Conservation (phyloP, 192 early-diverging fungal species). For the Thamnidium elegans region DNA sequence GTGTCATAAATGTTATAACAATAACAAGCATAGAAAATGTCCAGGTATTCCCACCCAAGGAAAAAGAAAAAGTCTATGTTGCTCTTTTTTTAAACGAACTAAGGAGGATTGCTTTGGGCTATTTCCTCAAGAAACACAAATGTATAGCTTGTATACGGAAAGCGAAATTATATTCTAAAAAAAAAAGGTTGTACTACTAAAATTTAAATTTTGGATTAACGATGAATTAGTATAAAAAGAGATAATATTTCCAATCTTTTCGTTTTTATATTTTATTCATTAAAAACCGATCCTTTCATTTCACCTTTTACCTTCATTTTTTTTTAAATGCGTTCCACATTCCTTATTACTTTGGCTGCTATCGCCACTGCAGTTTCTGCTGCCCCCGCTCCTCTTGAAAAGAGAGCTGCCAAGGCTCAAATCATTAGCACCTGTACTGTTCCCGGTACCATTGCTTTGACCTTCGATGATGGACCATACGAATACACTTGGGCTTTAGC, state of each 20-base stretch:
- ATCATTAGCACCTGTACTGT: conserved; percentile 3
- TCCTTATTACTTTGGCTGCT: conserved; percentile 15
- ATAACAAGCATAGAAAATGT: too few species aligned
- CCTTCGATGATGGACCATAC: conserved; percentile 57
- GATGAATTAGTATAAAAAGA: too few species aligned
- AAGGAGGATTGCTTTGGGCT: too few species aligned
- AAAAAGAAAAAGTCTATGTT: too few species aligned
- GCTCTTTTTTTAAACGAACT: too few species aligned
- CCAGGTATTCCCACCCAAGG: too few species aligned
- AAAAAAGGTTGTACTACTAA: too few species aligned
- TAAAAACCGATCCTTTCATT: not conserved
- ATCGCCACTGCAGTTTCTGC: conserved; percentile 16
- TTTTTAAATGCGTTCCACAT: conserved; percentile 7
- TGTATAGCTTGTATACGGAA: too few species aligned
- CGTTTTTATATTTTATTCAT: not conserved
- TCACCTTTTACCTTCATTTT: not conserved
- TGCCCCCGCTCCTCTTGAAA: conserved; percentile 7
- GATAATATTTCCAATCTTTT: not conserved
- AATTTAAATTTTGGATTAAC: too few species aligned
- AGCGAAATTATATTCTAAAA: too few species aligned
- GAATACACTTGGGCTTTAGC: conserved; percentile 28
- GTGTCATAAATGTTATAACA: too few species aligned
- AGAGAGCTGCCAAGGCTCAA: conserved; percentile 10
- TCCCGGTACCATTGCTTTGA: conserved; percentile 51
- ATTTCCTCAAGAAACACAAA: too few species aligned